A percentile compares a stretch with the other conserved stretches of the same genome.
Conservation (phyloP, 305 asterid species). For the Fraxinus sp. region DNA sequence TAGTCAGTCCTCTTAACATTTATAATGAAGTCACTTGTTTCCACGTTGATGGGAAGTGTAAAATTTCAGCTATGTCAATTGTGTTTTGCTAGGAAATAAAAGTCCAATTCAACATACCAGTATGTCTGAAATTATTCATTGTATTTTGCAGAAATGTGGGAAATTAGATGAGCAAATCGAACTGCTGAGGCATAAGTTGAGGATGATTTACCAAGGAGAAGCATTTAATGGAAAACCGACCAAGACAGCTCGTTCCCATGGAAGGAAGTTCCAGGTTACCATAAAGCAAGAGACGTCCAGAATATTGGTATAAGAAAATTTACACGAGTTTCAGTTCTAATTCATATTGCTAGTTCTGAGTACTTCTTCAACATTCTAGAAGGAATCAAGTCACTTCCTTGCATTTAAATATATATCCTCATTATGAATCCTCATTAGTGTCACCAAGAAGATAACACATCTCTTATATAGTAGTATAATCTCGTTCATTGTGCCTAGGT, state of each 20-base stretch:
- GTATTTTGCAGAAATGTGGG: slow-evolving; percentile 68
- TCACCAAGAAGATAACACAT: background rate
- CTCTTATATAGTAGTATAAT: background rate
- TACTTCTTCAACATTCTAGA: background rate
- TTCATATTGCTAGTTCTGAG: background rate
- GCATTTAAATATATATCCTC: background rate
- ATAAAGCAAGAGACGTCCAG: slow-evolving; percentile 81
- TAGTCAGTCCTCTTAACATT: background rate
- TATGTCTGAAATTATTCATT: background rate
- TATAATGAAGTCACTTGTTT: too few species aligned
- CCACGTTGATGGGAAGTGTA: background rate
- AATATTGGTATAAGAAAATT: slow-evolving; percentile 55
- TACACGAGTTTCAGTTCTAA: background rate
- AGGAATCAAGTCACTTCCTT: background rate
- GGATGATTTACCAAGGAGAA: slow-evolving; percentile 70
- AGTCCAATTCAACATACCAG: background rate
- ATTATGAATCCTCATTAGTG: background rate
- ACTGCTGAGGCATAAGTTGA: slow-evolving; percentile 69
- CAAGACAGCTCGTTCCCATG: slow-evolving; percentile 88
- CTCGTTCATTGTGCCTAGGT: background rate
- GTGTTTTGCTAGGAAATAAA: background rate
- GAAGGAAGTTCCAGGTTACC: slow-evolving; percentile 84
- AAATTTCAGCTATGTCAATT: background rate
- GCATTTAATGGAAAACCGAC: slow-evolving; percentile 83
- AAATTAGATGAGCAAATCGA: slow-evolving; percentile 69